phyloP scores from a whole-genome alignment of 2,329 filamentous ascomycete genomes.

The Arthrocladium fulminans region DNA sequence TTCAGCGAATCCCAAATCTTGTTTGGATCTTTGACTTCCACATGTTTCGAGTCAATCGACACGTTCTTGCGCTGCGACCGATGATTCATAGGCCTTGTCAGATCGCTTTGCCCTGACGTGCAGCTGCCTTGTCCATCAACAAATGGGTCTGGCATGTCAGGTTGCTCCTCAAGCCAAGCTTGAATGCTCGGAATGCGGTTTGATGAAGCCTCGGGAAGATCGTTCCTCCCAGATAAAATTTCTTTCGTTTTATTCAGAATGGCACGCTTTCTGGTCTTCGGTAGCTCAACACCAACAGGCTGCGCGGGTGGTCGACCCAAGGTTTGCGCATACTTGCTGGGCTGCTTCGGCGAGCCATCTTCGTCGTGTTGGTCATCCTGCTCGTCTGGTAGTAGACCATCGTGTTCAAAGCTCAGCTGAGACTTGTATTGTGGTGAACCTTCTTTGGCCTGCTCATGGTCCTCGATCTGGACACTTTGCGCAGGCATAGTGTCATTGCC shows the following conservation, averaged over 20 bases:
- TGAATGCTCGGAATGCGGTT: slow-evolving; percentile 48
- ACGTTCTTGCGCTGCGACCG: slow-evolving; percentile 29
- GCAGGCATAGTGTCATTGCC: neutral
- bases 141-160: slow-evolving; percentile 41
- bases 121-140: slow-evolving; percentile 29
- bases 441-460: neutral
- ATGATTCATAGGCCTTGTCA: slow-evolving; percentile 34
- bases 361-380: neutral
- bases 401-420: neutral
- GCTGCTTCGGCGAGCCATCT: neutral
- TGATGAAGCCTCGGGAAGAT: slow-evolving; percentile 30
- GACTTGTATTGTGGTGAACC: neutral
- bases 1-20: slow-evolving; percentile 22
- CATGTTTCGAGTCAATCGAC: slow-evolving; percentile 17
- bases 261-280: slow-evolving; percentile 30
- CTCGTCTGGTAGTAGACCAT: neutral
- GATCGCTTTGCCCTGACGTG: slow-evolving; percentile 26
- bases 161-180: slow-evolving; percentile 51
- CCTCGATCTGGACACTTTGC: neutral
- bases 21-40: slow-evolving; percentile 17
- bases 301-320: slow-evolving; percentile 23
- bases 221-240: slow-evolving; percentile 34
- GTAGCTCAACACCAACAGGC: slow-evolving; percentile 21
- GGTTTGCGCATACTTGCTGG: slow-evolving; percentile 20
- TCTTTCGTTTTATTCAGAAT: slow-evolving; percentile 38